A percentile compares a stretch with the other conserved stretches of the same genome.
phyloP scores from a whole-genome alignment of 2,329 filamentous ascomycete genomes.

The Zasmidium citrigriseum region DNA sequence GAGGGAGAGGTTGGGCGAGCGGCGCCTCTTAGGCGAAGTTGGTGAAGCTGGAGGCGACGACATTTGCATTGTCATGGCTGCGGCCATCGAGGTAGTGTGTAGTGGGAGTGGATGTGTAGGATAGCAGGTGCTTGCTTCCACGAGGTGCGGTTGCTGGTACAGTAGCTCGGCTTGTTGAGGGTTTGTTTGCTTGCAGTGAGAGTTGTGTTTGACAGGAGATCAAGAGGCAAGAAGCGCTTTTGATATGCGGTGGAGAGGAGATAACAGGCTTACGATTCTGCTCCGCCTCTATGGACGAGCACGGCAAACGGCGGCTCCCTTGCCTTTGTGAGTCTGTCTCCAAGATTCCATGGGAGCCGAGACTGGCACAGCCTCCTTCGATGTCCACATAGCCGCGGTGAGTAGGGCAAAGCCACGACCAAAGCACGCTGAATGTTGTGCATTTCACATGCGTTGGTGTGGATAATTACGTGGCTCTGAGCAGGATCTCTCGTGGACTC shows the following conservation, averaged over 20 bases:
- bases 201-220: neutral
- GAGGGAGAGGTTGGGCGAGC: constrained; percentile 38
- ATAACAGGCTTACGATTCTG: neutral
- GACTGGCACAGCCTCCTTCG: neutral
- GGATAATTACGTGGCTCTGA: too few relatives aligned
- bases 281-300: neutral
- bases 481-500: too few relatives aligned
- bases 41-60: constrained; percentile 10
- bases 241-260: neutral
- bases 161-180: neutral
- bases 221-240: neutral
- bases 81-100: neutral
- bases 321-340: neutral
- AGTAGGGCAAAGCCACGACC: neutral
- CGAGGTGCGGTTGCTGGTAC: neutral
- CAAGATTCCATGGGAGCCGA: neutral
- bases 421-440: too few relatives aligned
- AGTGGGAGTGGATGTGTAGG: neutral
- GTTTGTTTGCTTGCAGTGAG: neutral
- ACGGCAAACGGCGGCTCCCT: neutral
- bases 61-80: constrained; percentile 20
- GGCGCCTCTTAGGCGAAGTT: constrained; percentile 26
- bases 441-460: too few relatives aligned
- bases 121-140: neutral
- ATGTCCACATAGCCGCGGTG: neutral